These are phyloP conservation scores for Trapa bicornis DNA, from an alignment of 345 rosid genomes.

Conservation along the genomic window DNA sequence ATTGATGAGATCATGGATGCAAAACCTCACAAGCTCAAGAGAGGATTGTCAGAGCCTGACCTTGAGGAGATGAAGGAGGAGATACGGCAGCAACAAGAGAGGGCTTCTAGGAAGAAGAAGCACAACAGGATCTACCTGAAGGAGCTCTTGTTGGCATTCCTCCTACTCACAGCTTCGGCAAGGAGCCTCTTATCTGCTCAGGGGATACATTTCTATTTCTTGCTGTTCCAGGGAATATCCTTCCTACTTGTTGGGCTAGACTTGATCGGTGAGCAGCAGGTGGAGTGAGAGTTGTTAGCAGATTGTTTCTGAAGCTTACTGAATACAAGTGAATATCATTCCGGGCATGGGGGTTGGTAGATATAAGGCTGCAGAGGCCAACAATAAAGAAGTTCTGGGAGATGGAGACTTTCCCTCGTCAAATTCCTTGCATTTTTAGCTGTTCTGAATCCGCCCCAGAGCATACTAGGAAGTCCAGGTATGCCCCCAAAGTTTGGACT, in stretches of 20 bases:
- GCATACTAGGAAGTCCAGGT: not conserved
- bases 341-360: not conserved
- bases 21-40: conserved; percentile 16
- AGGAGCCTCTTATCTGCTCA: conserved; percentile 87
- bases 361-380: not conserved
- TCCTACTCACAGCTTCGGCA: conserved; percentile 72
- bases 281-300: conserved; percentile 27
- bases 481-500: not conserved
- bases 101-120: conserved; percentile 21
- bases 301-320: not conserved
- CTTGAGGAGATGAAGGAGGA: conserved; percentile 14
- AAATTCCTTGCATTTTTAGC: not conserved
- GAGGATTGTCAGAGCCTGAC: conserved; percentile 27
- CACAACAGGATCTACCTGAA: conserved; percentile 78
- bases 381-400: not conserved
- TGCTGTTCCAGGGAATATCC: conserved; percentile 88
- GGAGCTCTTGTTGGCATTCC: conserved; percentile 82
- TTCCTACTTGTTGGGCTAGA: conserved; percentile 91
- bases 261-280: conserved; percentile 94
- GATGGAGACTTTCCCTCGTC: not conserved
- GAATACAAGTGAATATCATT: not conserved
- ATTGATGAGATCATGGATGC: conserved; percentile 12
- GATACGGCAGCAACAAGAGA: conserved; percentile 17
- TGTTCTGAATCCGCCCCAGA: not conserved
- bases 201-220: conserved; percentile 95